Base-by-base conservation (phyloP, 78 protist genomes). In the Emiliania huxleyi region DNA sequence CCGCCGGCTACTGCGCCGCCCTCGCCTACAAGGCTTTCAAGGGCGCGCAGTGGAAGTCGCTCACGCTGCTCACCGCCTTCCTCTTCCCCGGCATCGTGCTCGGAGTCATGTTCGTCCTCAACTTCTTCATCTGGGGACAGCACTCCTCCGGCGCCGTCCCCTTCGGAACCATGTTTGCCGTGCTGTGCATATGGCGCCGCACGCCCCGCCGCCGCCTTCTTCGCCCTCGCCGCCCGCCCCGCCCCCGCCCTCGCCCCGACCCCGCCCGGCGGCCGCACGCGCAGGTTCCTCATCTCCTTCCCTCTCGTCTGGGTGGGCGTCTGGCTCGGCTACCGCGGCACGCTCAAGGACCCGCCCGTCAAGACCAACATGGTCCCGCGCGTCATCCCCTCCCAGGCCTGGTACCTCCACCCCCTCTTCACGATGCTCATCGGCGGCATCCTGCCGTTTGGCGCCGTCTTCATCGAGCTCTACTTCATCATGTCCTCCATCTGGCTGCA, bases 271-370 rank as follows among this genome's bases (percentile, higher is more conserved):
- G n/a, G n/a, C n/a, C n/a, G n/a, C n/a, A n/a, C n/a, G n/a, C n/a
- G n/a, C n/a, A n/a, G n/a, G n/a, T 95, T 98, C 71, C 94, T 93
- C 69, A 94, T 98, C 91, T 98, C 99, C 23, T 97, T 97, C 12
- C 99, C 99, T 56, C 96, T 98, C n/a, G 97, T 96, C 44, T 97
- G 97, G 91, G 37, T 96, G 43, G 99, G 99, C 25, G 88, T 97
- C 33, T 98, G 95, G 93, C 69, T 96, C 37, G 99, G 98, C 22
- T 98, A 69, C 91, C 48, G 49, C 6, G 25, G 22, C 6, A 5
- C 79, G 12, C 56, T 52, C 38, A 3, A n/a, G 11, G 77, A 40
- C 77, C 79, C 75, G 46, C 89, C 94, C 23, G 89, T 81, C 38
- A 42, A 43, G 37, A 92, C 94, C 18, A 84, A 37, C 52, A 15